A percentile compares a stretch with the other conserved stretches of the same genome.
Evolutionary conservation across 805 yeast species (phyloP).

Genomic region (Clavispora asparagi): DNA sequence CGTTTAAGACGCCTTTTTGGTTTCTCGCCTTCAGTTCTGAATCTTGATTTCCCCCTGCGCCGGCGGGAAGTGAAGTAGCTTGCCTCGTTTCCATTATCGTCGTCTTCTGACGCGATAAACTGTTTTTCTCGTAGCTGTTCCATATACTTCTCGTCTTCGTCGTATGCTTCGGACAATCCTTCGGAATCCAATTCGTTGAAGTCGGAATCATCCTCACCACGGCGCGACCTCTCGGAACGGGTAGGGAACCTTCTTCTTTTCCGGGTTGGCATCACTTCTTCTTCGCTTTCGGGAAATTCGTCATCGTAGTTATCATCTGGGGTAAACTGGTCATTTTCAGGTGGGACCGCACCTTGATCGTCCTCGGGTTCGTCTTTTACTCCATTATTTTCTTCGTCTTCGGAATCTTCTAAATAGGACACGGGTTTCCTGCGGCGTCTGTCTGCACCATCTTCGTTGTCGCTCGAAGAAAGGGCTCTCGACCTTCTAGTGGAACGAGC

Average conservation of each 20-base stretch:
- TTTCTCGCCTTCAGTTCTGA: constrained; percentile 16
- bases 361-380: neutral
- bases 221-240: neutral
- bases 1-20: constrained; percentile 18
- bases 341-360: constrained; percentile 2
- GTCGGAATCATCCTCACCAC: constrained; percentile 16
- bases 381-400: neutral
- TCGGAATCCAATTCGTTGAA: constrained; percentile 12
- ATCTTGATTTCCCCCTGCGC: constrained; percentile 18
- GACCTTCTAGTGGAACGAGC: constrained; percentile 9
- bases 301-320: constrained; percentile 11
- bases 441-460: constrained; percentile 7
- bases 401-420: constrained; percentile 11
- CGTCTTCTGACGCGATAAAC: constrained; percentile 37
- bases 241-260: constrained; percentile 7
- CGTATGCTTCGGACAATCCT: constrained; percentile 8
- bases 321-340: constrained; percentile 9
- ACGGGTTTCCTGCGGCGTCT: constrained; percentile 10
- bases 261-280: constrained; percentile 8
- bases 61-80: constrained; percentile 15
- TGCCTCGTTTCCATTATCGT: constrained; percentile 20
- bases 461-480: constrained; percentile 8
- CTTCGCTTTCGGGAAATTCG: constrained; percentile 7
- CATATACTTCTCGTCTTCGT: constrained; percentile 17
- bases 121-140: constrained; percentile 27